Conservation (phyloP, 2,329 filamentous ascomycete species). For the Fusarium odoratissimum region DNA sequence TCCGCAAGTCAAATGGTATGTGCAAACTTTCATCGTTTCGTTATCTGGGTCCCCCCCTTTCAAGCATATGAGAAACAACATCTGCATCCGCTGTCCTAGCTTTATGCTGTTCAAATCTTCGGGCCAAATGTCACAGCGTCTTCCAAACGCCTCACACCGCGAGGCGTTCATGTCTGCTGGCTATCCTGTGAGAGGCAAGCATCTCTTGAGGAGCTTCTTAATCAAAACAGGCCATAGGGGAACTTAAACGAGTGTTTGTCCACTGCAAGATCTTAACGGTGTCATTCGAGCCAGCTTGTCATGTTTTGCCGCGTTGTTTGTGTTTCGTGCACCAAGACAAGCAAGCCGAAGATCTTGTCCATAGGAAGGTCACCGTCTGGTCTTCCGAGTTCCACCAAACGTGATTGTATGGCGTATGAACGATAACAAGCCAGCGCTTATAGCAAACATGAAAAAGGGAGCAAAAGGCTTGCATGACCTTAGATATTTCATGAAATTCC, state of each 20-base stretch:
- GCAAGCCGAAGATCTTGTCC: slow-evolving; percentile 23
- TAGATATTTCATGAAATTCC: not conserved
- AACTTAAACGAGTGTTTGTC: slow-evolving; percentile 26
- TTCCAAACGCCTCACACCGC: not conserved
- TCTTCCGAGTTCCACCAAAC: slow-evolving; percentile 30
- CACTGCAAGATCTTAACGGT: slow-evolving; percentile 30
- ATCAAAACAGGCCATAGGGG: not conserved
- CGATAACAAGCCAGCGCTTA: slow-evolving; percentile 16
- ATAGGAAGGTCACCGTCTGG: slow-evolving; percentile 13
- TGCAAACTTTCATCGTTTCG: slow-evolving; percentile 8
- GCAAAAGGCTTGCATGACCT: slow-evolving; percentile 17
- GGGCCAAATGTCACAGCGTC: not conserved
- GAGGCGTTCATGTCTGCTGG: not conserved
- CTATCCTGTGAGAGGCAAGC: slow-evolving; percentile 7
- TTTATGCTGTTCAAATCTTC: not conserved
- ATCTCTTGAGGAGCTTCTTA: slow-evolving; percentile 11
- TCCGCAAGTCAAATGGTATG: slow-evolving; percentile 18
- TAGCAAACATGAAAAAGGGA: slow-evolving; percentile 12
- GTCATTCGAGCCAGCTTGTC: slow-evolving; percentile 21
- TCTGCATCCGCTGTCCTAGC: not conserved
- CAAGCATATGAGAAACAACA: not conserved
- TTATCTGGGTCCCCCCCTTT: not conserved
- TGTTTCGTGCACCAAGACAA: slow-evolving; percentile 23
- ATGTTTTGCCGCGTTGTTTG: slow-evolving; percentile 20
- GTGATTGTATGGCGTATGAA: slow-evolving; percentile 26